Evolutionary conservation across 352 stramenopile genomes (phyloP), one percentile per base, ranked within the genome.

Genomic region (Pythium dissimile): DNA sequence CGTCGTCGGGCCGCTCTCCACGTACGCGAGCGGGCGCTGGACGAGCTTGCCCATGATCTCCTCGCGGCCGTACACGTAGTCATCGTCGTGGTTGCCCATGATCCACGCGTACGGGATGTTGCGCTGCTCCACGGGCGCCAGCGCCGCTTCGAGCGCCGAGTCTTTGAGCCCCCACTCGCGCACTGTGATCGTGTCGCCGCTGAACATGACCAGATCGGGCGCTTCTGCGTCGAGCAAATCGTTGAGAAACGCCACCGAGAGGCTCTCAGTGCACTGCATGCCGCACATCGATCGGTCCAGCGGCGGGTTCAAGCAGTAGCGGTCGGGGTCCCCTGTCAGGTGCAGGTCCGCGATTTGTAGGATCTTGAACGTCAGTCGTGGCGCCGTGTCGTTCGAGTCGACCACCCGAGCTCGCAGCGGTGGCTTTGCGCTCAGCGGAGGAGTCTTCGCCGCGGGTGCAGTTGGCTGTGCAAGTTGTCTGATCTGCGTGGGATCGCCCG

Each of bases 81-180:
- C 72, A 30, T 87, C 62, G 49, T 87, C 77, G 51, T 87, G 77
- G 57, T 87, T 87, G 44, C 77, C 77, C 38, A 87, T 73, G 23
- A 84, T 67, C 70, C 83, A 77, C 6, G 67, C 66, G 53, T 78
- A 87, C 26, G 77, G 74, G 21, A 83, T 81, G 24, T 59, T 59
- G 8, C 77, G 69, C 4, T 64, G 31, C 31, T 84, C 74, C 20
- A 73, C 72, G 1, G 65, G 60, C 43, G 53, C 53, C 3, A 69
- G 69, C 2, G 74, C 72, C 5, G 65, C 57, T 16, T 84, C 60
- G 11, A 87, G 66, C 0, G 77, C 72, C 32, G 67, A 2, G 21
- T 65, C 26, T 42, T 62, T 64, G 63, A 76, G 15, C 54, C 58
- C 31, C 23, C 34, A 43, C 10, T 63, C 34, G 15, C 41, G 41